Conservation (phyloP, 108 stramenopile genomes). For the Cylindrotheca closterium region DNA sequence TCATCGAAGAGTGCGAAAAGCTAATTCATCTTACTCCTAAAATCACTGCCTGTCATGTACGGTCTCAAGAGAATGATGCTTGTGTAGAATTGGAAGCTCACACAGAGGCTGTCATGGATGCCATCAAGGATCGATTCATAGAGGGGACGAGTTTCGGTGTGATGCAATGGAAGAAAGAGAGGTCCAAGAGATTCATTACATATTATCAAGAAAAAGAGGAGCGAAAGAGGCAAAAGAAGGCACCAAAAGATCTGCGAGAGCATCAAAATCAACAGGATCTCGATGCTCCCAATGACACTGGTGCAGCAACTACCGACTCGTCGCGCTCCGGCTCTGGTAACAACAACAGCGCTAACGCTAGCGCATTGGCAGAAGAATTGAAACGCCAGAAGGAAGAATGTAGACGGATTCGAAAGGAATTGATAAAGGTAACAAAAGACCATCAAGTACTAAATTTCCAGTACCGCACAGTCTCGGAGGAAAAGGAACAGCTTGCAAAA, state of each 20-base stretch:
- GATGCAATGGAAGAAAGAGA: background rate
- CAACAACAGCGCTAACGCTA: too few species aligned
- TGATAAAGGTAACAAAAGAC: too few species aligned
- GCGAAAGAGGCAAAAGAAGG: background rate
- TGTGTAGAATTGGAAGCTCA: background rate
- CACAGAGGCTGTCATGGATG: background rate
- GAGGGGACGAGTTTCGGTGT: background rate
- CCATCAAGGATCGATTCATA: background rate
- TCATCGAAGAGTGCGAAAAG: background rate
- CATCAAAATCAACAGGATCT: too few species aligned
- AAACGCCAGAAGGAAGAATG: too few species aligned
- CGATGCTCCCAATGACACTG: too few species aligned
- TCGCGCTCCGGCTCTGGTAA: too few species aligned
- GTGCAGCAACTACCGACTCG: too few species aligned
- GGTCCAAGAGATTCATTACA: background rate
- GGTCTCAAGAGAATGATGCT: background rate
- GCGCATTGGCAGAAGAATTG: too few species aligned
- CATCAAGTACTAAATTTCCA: too few species aligned
- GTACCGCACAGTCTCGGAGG: too few species aligned
- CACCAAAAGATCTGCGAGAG: background rate
- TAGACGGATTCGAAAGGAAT: too few species aligned
- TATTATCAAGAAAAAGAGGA: background rate
- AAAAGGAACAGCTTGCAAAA: background rate
- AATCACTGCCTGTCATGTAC: background rate
- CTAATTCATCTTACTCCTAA: background rate